These are phyloP conservation scores for Fusarium nelsonii DNA, from an alignment of 2,329 filamentous ascomycete genomes.

Conservation along the genomic window DNA sequence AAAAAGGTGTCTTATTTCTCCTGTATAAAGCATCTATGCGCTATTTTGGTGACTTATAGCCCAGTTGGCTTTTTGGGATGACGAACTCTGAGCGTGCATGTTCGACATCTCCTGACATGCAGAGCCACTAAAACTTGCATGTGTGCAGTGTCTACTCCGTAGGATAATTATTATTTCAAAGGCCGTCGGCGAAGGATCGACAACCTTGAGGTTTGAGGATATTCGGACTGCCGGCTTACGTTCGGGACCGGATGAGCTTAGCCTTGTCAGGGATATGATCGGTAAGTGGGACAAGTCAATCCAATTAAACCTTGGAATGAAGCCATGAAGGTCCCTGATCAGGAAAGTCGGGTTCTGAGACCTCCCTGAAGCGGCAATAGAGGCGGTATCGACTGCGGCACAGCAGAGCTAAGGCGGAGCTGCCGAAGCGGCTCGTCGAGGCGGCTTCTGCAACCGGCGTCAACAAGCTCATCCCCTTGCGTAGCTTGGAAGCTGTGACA, in stretches of 20 bases:
- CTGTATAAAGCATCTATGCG: not conserved
- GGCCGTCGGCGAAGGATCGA: constrained; percentile 1
- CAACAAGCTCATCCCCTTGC: not conserved
- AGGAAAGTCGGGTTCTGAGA: constrained; percentile 5
- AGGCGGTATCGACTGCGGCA: constrained; percentile 6
- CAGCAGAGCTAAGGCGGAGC: constrained; percentile 6
- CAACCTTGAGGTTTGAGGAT: not conserved
- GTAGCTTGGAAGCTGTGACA: not conserved
- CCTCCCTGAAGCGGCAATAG: constrained; percentile 9
- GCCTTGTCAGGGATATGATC: not conserved
- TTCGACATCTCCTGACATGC: not conserved
- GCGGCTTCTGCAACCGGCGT: not conserved
- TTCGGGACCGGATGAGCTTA: not conserved
- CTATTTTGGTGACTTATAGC: not conserved
- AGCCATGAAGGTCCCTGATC: constrained; percentile 1
- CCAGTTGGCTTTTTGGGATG: not conserved
- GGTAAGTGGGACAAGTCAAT: not conserved
- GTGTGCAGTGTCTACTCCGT: not conserved
- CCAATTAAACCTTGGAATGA: not conserved
- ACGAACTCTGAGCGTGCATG: not conserved
- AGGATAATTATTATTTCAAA: not conserved
- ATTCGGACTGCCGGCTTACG: not conserved
- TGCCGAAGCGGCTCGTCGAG: constrained; percentile 5
- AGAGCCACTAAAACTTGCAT: not conserved
- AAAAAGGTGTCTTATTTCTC: not conserved